Percentiles rank a stretch among this genome's conserved stretches.
phyloP scores from a whole-genome alignment of 2,329 filamentous ascomycete species.

The Phialocephala sp. region DNA sequence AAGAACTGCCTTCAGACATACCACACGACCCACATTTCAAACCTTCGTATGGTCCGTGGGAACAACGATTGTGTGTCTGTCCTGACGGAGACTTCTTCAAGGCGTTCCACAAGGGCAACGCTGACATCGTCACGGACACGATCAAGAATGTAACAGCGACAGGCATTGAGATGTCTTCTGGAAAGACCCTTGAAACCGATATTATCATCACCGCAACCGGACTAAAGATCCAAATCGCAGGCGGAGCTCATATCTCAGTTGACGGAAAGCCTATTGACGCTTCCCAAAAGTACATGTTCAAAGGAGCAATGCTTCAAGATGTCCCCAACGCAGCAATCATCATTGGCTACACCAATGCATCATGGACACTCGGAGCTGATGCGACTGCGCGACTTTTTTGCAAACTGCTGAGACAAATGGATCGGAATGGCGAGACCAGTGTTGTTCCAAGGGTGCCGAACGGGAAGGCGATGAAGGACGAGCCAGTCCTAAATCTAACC shows the following conservation, averaged over 20 bases:
- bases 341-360: constrained; percentile 68
- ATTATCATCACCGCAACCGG: constrained; percentile 75
- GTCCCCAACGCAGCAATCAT: constrained; percentile 67
- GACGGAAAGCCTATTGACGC: constrained; percentile 58
- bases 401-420: constrained; percentile 41
- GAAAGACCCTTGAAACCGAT: constrained; percentile 58
- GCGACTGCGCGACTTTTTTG: constrained; percentile 36
- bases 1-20: constrained; percentile 57
- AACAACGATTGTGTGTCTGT: constrained; percentile 76
- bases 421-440: constrained; percentile 23
- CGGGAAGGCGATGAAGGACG: constrained; percentile 22
- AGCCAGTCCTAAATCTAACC: constrained; percentile 33
- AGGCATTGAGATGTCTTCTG: constrained; percentile 46
- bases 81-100: constrained; percentile 63
- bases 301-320: constrained; percentile 68
- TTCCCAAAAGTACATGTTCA: constrained; percentile 63
- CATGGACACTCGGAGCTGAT: constrained; percentile 72
- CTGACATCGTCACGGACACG: constrained; percentile 55
- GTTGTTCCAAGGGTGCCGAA: constrained; percentile 29
- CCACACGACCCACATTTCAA: constrained; percentile 67
- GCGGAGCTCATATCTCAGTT: constrained; percentile 57
- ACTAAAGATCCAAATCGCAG: constrained; percentile 62
- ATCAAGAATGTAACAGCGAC: constrained; percentile 58
- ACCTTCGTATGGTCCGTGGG: constrained; percentile 69
- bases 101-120: constrained; percentile 52